Evolutionary conservation across 768 basidiomycete genomes (phyloP).

Genomic region (Lactarius pseudohatsudake): DNA sequence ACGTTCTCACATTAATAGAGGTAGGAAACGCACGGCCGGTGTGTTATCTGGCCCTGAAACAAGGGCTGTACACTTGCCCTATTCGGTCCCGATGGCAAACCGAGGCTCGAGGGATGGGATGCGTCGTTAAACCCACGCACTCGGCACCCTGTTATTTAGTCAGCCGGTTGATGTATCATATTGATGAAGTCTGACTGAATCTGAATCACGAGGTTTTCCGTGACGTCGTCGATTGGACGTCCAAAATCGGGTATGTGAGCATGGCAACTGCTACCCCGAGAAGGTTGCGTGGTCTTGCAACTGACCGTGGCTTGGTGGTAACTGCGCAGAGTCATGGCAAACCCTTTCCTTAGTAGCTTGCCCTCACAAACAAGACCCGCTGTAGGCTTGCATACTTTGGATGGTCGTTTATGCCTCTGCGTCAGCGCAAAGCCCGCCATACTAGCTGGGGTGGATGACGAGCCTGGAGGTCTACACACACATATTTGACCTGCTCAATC

Average conservation of each 20-base stretch:
- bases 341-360: slow-evolving; percentile 4
- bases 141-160: neutral
- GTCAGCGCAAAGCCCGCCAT: neutral
- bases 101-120: slow-evolving; percentile 2
- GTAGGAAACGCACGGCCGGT: neutral
- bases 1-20: slow-evolving; percentile 8
- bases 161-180: neutral
- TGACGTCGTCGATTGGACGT: slow-evolving; percentile 11
- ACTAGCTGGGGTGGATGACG: neutral
- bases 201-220: neutral
- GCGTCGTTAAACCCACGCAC: neutral
- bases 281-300: slow-evolving; percentile 10
- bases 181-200: neutral
- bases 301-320: neutral
- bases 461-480: neutral
- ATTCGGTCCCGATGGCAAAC: slow-evolving; percentile 7
- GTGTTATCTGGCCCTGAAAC: neutral
- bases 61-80: neutral
- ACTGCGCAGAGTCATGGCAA: slow-evolving; percentile 14
- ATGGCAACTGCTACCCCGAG: slow-evolving; percentile 10
- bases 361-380: neutral
- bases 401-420: neutral
- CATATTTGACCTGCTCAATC: neutral
- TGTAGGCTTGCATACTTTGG: neutral
- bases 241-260: slow-evolving; percentile 5